phyloP scores from a whole-genome alignment of 345 rosid genomes.

The Salix dunnii region DNA sequence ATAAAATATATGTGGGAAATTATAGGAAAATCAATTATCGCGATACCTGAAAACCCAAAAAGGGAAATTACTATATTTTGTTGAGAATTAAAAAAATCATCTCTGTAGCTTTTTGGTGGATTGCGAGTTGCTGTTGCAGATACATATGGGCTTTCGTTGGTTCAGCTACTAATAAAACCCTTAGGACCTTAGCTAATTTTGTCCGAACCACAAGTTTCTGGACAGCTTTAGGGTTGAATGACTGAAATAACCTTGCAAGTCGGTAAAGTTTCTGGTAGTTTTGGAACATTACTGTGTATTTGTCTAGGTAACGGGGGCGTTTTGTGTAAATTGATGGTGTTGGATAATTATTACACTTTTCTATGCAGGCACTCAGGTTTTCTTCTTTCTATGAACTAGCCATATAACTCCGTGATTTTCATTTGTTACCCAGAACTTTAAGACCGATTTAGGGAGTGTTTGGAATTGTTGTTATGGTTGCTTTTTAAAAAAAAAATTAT shows the following conservation, averaged over 20 bases:
- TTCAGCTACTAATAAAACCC: constrained; percentile 8
- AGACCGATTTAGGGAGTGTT: no score
- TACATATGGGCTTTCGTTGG: not conserved
- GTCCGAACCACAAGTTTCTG: not conserved
- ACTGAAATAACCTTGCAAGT: not conserved
- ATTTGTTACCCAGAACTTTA: not conserved
- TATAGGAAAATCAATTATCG: constrained; percentile 4
- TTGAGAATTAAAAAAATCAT: not conserved
- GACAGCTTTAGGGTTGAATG: not conserved
- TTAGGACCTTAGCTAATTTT: not conserved
- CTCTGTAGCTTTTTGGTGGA: constrained; percentile 17
- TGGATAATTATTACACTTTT: not conserved
- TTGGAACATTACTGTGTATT: not conserved
- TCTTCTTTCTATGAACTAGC: not conserved
- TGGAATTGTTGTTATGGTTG: no score
- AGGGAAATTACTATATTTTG: not conserved
- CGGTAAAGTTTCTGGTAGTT: not conserved
- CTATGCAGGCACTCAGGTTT: not conserved
- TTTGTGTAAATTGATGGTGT: not conserved
- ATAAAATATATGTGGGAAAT: not conserved
- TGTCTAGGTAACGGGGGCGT: not conserved
- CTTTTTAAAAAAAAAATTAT: no score
- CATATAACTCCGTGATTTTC: not conserved
- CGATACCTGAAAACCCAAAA: constrained; percentile 14
- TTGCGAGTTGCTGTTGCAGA: constrained; percentile 16